Percentiles rank a stretch among this genome's conserved stretches.
Conservation (phyloP, 306 rosid species). For the Acacia confusa region DNA sequence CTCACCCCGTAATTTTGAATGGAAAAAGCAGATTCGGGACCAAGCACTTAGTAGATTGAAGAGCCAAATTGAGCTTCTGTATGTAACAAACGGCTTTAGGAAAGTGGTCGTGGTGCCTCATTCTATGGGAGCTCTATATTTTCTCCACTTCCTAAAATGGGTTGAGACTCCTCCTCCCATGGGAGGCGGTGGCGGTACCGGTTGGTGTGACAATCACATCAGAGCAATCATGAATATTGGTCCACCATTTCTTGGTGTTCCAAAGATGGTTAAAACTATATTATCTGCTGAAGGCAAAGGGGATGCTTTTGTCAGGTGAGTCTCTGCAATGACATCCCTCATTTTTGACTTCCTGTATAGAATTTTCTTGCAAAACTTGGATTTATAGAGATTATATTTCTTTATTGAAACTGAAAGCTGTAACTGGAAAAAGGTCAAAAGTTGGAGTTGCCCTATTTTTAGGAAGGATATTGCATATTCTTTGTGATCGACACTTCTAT, state of each 20-base stretch:
- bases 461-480: neutral
- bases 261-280: conserved; percentile 59
- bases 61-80: conserved; percentile 80
- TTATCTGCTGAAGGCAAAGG: conserved; percentile 68
- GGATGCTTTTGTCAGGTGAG: conserved; percentile 58
- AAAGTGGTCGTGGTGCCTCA: conserved; percentile 91
- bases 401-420: neutral
- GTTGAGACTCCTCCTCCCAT: conserved; percentile 70
- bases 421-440: neutral
- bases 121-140: conserved; percentile 72
- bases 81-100: conserved; percentile 57
- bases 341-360: conserved; percentile 21
- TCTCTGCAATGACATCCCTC: conserved; percentile 29
- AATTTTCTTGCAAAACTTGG: neutral
- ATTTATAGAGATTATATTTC: neutral
- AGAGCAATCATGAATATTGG: conserved; percentile 79
- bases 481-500: neutral
- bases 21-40: conserved; percentile 66
- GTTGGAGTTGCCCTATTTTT: neutral
- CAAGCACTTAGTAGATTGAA: conserved; percentile 72
- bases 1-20: conserved; percentile 29
- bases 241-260: conserved; percentile 76
- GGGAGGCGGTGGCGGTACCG: conserved; percentile 77
- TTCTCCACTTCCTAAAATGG: conserved; percentile 91
- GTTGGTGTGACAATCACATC: conserved; percentile 80